Evolutionary conservation across 2,329 filamentous ascomycete species (phyloP).

Genomic region (Phialophora verrucosa): DNA sequence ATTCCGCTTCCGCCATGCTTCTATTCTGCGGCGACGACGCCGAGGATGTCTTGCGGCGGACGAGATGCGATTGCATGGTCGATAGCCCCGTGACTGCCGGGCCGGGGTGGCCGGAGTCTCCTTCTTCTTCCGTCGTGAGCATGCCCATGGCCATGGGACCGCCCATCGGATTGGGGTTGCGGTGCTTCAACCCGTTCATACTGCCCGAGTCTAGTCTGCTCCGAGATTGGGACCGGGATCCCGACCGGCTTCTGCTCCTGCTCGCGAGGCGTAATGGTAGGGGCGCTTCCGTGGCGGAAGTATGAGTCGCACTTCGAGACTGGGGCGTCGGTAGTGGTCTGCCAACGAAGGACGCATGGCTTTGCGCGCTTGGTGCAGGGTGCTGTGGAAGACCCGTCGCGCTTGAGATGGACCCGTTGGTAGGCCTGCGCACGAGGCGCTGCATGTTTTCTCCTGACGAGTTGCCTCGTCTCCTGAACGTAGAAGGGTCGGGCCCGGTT

Average conservation of each 20-base stretch:
- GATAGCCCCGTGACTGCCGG: not conserved
- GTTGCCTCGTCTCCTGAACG: slow-evolving; percentile 6
- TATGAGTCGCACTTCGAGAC: not conserved
- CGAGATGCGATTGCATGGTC: not conserved
- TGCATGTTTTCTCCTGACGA: slow-evolving; percentile 6
- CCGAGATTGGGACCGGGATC: slow-evolving; percentile 20
- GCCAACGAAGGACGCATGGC: slow-evolving; percentile 25
- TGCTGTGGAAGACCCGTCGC: slow-evolving; percentile 21
- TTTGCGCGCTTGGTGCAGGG: slow-evolving; percentile 24
- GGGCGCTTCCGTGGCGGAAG: not conserved
- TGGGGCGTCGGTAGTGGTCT: slow-evolving; percentile 6
- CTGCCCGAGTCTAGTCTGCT: not conserved
- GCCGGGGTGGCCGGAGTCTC: not conserved
- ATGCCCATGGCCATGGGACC: too few species aligned
- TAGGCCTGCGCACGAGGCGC: slow-evolving; percentile 20
- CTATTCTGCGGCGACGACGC: slow-evolving; percentile 4
- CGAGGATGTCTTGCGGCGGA: not conserved
- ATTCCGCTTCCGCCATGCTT: not conserved
- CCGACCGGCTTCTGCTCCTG: slow-evolving; percentile 11
- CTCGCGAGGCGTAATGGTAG: not conserved
- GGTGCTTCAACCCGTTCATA: not conserved
- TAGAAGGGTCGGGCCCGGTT: not conserved
- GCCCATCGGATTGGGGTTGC: not conserved
- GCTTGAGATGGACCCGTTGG: slow-evolving; percentile 28
- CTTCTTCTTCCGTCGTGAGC: not conserved